Conservation (phyloP, 1,139 yeast species). For the Pichia sp. region DNA sequence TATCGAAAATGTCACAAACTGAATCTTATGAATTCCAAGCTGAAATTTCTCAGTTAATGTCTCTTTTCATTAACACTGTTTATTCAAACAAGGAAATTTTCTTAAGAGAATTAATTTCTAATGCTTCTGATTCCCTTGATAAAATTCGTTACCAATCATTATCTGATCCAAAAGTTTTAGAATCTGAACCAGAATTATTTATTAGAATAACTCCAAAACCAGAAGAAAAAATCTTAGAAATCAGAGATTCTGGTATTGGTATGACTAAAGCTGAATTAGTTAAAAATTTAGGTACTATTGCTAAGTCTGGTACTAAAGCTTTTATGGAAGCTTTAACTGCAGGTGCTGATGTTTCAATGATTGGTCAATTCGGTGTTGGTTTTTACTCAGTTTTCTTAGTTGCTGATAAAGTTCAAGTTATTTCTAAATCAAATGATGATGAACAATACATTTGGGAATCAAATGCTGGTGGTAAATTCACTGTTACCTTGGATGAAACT, state of each 20-base stretch:
- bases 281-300: conserved; percentile 99
- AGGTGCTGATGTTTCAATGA: conserved; percentile 99
- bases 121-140: conserved; percentile 95
- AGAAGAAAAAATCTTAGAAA: conserved; percentile 88
- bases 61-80: conserved; percentile 99
- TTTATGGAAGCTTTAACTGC: conserved; percentile 99
- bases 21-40: conserved; percentile 98
- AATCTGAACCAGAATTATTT: conserved; percentile 92
- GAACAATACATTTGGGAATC: conserved; percentile 99
- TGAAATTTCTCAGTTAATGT: conserved; percentile 99
- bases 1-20: conserved; percentile 52
- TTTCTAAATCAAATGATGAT: conserved; percentile 97
- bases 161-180: conserved; percentile 86
- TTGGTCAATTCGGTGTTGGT: conserved; percentile 99
- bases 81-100: conserved; percentile 99
- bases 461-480: conserved; percentile 98
- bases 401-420: conserved; percentile 98
- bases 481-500: conserved; percentile 83
- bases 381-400: conserved; percentile 99
- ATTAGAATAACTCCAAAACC: conserved; percentile 96
- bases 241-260: conserved; percentile 99
- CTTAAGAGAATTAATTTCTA: conserved; percentile 97
- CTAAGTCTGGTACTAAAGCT: conserved; percentile 99
- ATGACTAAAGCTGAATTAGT: conserved; percentile 99
- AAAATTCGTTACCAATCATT: conserved; percentile 97